Conservation (phyloP, 1,284 basidiomycete genomes). For the Wolfiporia cocos region DNA sequence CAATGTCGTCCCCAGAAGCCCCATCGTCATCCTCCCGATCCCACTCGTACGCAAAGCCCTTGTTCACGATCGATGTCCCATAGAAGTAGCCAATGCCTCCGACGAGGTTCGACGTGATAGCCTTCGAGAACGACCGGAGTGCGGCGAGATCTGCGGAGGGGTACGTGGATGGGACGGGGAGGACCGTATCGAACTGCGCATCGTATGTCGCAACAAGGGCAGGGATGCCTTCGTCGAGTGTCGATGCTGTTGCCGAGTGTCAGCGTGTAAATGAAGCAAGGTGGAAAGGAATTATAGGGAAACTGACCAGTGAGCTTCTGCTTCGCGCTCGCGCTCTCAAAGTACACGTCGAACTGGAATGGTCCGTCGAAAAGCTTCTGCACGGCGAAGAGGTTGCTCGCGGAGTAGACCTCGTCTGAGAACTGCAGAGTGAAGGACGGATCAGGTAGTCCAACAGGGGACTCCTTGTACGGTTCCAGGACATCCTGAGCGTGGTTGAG, state of each 20-base stretch:
- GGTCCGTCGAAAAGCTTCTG: conserved; percentile 82
- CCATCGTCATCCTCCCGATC: conserved; percentile 70
- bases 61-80: conserved; percentile 85
- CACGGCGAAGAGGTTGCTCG: conserved; percentile 78
- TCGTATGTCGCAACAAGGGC: conserved; percentile 60
- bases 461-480: conserved; percentile 50
- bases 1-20: conserved; percentile 34
- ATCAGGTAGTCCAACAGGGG: conserved; percentile 53
- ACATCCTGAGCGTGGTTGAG: conserved; percentile 51
- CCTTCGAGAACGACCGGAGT: conserved; percentile 75
- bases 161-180: conserved; percentile 60
- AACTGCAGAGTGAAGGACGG: conserved; percentile 76
- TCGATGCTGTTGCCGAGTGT: conserved; percentile 35
- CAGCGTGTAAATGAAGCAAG: not conserved
- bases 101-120: conserved; percentile 83
- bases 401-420: conserved; percentile 64
- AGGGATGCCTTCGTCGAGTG: conserved; percentile 63
- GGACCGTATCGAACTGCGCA: conserved; percentile 59
- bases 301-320: conserved; percentile 56
- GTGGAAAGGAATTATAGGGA: not conserved
- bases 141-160: conserved; percentile 39
- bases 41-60: conserved; percentile 82
- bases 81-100: conserved; percentile 95
- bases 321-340: conserved; percentile 64
- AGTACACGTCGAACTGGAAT: conserved; percentile 86